phyloP scores from a whole-genome alignment of 352 stramenopile species.

The Blastocystis hominis region DNA sequence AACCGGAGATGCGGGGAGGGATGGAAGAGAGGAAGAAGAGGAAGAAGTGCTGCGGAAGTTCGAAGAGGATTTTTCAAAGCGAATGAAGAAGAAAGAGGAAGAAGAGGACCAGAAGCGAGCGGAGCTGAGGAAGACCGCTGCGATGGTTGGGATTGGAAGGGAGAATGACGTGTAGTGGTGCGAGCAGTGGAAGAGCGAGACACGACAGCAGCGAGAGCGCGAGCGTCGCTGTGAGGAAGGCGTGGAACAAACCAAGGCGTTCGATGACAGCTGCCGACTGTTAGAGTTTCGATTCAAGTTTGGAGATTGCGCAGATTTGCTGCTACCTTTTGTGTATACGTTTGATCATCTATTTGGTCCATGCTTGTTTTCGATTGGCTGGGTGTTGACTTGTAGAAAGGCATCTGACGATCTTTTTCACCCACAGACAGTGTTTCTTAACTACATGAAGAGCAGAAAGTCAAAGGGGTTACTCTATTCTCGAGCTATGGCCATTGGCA shows the following conservation, averaged over 20 bases:
- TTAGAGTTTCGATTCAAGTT: constrained; percentile 23
- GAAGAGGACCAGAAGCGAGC: neutral
- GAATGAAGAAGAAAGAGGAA: neutral
- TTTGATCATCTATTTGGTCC: neutral
- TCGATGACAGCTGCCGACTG: neutral
- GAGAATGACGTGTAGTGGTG: neutral
- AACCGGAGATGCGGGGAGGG: neutral
- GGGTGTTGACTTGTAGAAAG: neutral
- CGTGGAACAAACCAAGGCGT: neutral
- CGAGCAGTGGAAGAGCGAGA: neutral
- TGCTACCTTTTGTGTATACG: neutral
- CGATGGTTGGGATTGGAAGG: neutral
- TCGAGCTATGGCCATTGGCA: neutral
- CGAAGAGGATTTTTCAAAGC: neutral
- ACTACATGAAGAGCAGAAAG: neutral
- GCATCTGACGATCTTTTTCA: neutral
- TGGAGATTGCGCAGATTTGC: constrained; percentile 3
- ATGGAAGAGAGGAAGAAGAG: constrained; percentile 2
- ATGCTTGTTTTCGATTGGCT: neutral
- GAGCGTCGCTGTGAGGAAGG: neutral
- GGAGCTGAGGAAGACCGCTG: neutral
- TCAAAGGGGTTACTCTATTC: neutral
- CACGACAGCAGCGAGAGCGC: neutral
- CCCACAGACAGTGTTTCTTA: neutral
- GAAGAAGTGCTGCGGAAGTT: neutral